Conservation (phyloP, 805 yeast genomes). For the Dipodascopsis tothii region DNA sequence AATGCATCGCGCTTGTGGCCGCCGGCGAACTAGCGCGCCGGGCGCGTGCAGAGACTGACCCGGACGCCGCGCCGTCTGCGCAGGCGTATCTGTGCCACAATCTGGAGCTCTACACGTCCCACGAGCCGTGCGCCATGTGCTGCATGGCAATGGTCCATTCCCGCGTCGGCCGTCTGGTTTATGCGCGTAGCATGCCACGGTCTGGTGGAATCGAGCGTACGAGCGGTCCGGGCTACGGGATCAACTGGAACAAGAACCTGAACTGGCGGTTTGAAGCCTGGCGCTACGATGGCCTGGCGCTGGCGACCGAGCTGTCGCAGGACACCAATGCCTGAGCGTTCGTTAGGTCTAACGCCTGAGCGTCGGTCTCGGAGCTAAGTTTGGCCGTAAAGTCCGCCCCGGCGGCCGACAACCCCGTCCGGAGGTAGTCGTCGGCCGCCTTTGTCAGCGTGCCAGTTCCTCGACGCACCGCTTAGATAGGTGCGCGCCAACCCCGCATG, state of each 20-base stretch:
- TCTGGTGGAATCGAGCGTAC: constrained; percentile 51
- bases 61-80: constrained; percentile 3
- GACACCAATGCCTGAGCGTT: too few species aligned
- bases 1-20: neutral
- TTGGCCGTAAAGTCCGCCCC: too few species aligned
- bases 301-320: too few species aligned
- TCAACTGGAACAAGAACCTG: constrained; percentile 66
- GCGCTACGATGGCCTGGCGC: constrained; percentile 49
- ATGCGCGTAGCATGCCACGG: constrained; percentile 40
- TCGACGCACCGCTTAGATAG: too few species aligned
- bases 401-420: too few species aligned
- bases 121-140: constrained; percentile 97
- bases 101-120: constrained; percentile 75
- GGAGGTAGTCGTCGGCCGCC: too few species aligned
- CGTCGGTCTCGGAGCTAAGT: too few species aligned
- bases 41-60: too few species aligned
- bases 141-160: constrained; percentile 94
- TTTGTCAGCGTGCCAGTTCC: too few species aligned
- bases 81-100: constrained; percentile 62
- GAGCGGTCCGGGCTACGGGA: constrained; percentile 61
- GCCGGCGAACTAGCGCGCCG: constrained; percentile 1
- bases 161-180: constrained; percentile 62
- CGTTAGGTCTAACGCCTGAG: too few species aligned
- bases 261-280: constrained; percentile 87
- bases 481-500: too few species aligned